Evolutionary conservation across 306 rosid species (phyloP), one percentile per base, ranked within the genome.

Genomic region (Prosopis cineraria): DNA sequence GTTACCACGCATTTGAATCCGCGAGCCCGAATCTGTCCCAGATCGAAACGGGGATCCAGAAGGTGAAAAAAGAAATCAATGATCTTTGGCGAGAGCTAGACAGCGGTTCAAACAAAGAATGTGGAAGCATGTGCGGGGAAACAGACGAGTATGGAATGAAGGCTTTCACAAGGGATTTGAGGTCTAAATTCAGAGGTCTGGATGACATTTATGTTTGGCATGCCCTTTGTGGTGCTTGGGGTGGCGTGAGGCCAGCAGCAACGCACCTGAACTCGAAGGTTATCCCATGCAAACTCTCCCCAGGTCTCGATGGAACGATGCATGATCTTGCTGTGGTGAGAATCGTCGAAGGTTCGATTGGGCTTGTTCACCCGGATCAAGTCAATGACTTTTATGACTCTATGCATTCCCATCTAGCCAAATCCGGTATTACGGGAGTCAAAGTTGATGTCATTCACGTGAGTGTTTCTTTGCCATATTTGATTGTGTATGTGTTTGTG

Each of bases 221-320:
- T 70, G 97, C 98, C 34, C 87, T 94, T 25, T 88, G 92, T 81
- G 98, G 98, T 4, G 95, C 97, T 4, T 94, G 96, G 98, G 98
- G 97, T 70, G 98, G 98, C 45, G 98, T 94, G 59, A 87, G 94
- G 72, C 98, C 96, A 1, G 90, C 90, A 53, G 7, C 97, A 1
- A 92, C 97, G 16, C 90, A 87, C 74, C 79, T 94, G 3, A 59
- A 82, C 44, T 78, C 92, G 0, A 90, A 83, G 55, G 41, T 92
- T 33, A 13, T 40, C 30, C 91, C 94, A 14, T 92, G 97, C 80
- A 85, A 88, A 79, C 86, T 83, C 76, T 89, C 98, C 10, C 90
- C 93, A 7, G 93, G 96, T 1, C 92, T 94, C 31, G 92, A 92
- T 31, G 89, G 92, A 11, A 90, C 97, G 0, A 94, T 94, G 98